Conservation (phyloP, 768 basidiomycete genomes). For the Filobasidium wieringae region DNA sequence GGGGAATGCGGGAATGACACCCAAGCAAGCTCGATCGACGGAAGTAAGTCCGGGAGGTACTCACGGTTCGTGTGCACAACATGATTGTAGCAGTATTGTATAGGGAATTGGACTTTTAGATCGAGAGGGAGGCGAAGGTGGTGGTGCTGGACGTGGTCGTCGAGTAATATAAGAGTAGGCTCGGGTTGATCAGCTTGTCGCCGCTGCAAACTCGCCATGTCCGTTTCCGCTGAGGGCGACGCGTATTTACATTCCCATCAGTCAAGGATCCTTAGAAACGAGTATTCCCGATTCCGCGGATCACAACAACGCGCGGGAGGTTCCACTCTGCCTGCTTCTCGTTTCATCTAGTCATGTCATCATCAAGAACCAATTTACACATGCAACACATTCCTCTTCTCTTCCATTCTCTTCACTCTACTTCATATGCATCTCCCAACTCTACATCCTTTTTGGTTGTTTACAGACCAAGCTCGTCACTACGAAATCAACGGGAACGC, state of each 20-base stretch:
- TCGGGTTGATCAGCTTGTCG: too few relatives aligned
- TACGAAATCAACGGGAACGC: slow-evolving; percentile 1
- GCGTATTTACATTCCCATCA: too few relatives aligned
- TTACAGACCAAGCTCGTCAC: slow-evolving; percentile 34
- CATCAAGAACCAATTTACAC: not conserved
- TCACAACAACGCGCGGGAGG: too few relatives aligned
- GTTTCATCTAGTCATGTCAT: too few relatives aligned
- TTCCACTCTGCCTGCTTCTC: too few relatives aligned
- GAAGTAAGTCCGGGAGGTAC: not conserved
- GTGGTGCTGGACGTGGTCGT: not conserved
- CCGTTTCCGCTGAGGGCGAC: too few relatives aligned
- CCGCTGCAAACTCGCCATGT: too few relatives aligned
- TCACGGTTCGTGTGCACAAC: not conserved
- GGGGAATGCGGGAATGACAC: not conserved
- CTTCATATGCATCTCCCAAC: too few relatives aligned
- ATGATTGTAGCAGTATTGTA: not conserved
- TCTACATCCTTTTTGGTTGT: slow-evolving; percentile 2
- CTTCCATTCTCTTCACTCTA: not conserved
- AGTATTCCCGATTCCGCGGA: too few relatives aligned
- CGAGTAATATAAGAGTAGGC: too few relatives aligned
- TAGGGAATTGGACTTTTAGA: not conserved
- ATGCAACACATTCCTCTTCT: not conserved
- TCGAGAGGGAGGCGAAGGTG: not conserved
- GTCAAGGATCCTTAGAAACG: too few relatives aligned
- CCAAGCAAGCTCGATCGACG: not conserved